phyloP scores from a whole-genome alignment of 2,329 filamentous ascomycete genomes.

The Fusarium incarnatum region DNA sequence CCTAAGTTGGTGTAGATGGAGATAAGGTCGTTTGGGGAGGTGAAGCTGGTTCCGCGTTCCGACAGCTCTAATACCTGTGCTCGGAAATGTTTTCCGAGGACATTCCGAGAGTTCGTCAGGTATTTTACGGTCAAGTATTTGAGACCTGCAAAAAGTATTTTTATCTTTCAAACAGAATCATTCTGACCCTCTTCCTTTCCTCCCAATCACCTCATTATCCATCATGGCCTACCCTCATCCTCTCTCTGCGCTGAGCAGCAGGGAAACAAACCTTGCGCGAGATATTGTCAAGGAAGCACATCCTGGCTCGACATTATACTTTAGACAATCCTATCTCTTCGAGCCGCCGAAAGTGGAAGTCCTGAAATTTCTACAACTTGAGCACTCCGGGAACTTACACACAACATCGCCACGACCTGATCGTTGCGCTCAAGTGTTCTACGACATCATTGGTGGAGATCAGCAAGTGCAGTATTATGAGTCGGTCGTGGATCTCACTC shows the following conservation, averaged over 20 bases:
- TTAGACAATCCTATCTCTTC: conserved; percentile 62
- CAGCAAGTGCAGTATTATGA: conserved; percentile 49
- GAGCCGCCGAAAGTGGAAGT: conserved; percentile 64
- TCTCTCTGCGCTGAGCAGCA: conserved; percentile 46
- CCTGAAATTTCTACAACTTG: conserved; percentile 57
- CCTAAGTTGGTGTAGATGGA: background rate
- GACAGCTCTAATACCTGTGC: background rate
- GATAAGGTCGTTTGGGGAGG: background rate
- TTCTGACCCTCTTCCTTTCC: background rate
- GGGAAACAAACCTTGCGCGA: conserved; percentile 52
- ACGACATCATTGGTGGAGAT: conserved; percentile 50
- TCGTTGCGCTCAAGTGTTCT: conserved; percentile 58
- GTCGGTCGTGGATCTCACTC: conserved; percentile 51
- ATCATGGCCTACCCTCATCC: conserved; percentile 44
- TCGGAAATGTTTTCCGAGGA: conserved; percentile 13
- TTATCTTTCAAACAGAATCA: too few species aligned
- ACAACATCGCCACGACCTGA: conserved; percentile 44
- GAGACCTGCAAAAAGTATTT: background rate
- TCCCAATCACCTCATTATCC: background rate
- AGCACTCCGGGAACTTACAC: conserved; percentile 53
- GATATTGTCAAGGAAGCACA: conserved; percentile 49
- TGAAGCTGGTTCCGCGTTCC: conserved; percentile 18
- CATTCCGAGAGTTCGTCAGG: background rate
- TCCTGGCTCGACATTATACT: conserved; percentile 52
- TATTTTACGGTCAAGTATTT: conserved; percentile 15